These are phyloP conservation scores for Colletotrichum plurivorum DNA, from an alignment of 2,329 filamentous ascomycete genomes.

Conservation along the genomic window DNA sequence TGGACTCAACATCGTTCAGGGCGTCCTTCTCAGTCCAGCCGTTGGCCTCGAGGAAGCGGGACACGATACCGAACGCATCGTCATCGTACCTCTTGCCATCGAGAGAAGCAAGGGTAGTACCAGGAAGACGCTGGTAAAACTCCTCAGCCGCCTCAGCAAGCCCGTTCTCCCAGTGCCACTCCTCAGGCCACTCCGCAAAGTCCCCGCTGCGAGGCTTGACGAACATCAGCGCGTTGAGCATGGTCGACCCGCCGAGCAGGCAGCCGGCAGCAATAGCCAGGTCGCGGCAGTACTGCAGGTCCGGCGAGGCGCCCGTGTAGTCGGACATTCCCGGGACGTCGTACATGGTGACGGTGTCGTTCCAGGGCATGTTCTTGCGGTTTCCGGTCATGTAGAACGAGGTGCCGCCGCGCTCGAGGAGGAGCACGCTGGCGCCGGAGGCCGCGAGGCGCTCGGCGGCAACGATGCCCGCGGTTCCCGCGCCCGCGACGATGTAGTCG, in stretches of 20 bases:
- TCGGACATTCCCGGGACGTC: constrained; percentile 43
- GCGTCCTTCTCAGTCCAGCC: constrained; percentile 40
- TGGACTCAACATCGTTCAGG: constrained; percentile 39
- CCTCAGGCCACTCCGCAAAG: constrained; percentile 39
- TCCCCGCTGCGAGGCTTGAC: constrained; percentile 41
- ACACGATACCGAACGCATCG: constrained; percentile 37
- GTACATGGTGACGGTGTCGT: constrained; percentile 44
- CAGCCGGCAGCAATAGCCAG: constrained; percentile 47
- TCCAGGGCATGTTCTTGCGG: constrained; percentile 44
- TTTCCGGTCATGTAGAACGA: constrained; percentile 40
- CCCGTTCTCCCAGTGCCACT: constrained; percentile 42
- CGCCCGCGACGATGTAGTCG: constrained; percentile 41
- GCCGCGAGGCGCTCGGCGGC: constrained; percentile 37
- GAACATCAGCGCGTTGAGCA: constrained; percentile 47
- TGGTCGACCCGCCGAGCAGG: constrained; percentile 50
- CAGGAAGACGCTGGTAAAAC: constrained; percentile 41
- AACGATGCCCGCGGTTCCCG: constrained; percentile 40
- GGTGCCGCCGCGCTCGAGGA: constrained; percentile 33
- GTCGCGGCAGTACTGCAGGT: constrained; percentile 46
- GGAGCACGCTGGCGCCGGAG: constrained; percentile 41
- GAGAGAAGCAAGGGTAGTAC: constrained; percentile 37
- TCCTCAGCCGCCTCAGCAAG: constrained; percentile 39
- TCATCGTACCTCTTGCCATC: constrained; percentile 42
- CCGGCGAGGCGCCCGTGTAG: constrained; percentile 23
- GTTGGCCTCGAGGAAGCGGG: constrained; percentile 37